Percentiles rank a stretch among this genome's conserved stretches.
Conservation (phyloP, 805 yeast species). For the Candida silvatica region DNA sequence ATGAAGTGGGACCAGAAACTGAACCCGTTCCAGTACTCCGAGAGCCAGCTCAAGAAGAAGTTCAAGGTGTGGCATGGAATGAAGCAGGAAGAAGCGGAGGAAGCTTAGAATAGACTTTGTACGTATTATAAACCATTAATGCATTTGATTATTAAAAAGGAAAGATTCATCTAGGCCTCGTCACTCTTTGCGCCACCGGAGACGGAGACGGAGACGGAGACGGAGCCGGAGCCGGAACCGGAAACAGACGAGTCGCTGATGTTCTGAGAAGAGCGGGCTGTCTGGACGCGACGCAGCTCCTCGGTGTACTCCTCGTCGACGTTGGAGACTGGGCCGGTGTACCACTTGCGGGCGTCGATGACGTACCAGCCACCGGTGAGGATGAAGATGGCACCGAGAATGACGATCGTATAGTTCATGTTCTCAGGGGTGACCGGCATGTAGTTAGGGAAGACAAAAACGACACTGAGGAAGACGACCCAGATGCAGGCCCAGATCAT, state of each 20-base stretch:
- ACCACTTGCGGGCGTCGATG: constrained; percentile 45
- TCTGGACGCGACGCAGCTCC: too few species aligned
- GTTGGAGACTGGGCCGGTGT: constrained; percentile 44
- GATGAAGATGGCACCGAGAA: constrained; percentile 32
- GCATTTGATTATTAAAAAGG: neutral
- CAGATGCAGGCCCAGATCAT: constrained; percentile 34
- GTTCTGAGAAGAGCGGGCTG: too few species aligned
- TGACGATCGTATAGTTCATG: constrained; percentile 49
- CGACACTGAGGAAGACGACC: constrained; percentile 38
- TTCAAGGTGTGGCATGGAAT: constrained; percentile 53
- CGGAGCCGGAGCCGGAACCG: too few species aligned
- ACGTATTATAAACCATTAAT: too few species aligned
- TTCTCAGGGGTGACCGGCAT: constrained; percentile 32
- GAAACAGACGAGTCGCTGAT: too few species aligned
- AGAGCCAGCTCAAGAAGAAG: constrained; percentile 75
- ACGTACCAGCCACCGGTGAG: constrained; percentile 35
- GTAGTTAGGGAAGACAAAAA: constrained; percentile 43
- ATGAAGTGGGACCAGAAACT: constrained; percentile 91
- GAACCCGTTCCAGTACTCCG: constrained; percentile 73
- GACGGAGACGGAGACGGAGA: too few species aligned
- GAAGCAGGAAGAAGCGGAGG: too few species aligned
- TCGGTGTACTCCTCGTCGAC: constrained; percentile 30
- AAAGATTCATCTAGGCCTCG: neutral
- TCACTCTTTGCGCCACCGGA: too few species aligned
- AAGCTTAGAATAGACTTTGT: too few species aligned